Conservation (phyloP, 257 asterid genomes). For the Primulina huaijiensis region DNA sequence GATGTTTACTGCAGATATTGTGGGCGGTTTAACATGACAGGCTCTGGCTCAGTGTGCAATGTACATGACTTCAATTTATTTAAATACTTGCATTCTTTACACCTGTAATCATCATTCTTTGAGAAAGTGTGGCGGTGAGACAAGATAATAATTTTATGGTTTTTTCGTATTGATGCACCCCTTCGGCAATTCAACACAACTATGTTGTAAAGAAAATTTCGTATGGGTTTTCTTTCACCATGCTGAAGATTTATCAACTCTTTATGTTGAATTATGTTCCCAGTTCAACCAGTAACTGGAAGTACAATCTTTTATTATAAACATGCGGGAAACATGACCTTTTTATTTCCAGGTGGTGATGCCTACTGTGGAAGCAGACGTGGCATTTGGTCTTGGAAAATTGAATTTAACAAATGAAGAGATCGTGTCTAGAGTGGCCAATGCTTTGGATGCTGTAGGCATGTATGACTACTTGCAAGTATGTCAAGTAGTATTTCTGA, state of each 20-base stretch:
- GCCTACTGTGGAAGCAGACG: conserved; percentile 99
- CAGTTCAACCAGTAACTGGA: neutral
- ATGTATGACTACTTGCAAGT: conserved; percentile 83
- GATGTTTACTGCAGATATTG: neutral
- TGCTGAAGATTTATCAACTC: neutral
- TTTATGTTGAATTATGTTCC: neutral
- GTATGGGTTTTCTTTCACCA: neutral
- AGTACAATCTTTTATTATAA: neutral
- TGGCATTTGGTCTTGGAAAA: conserved; percentile 94
- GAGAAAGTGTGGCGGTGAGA: neutral
- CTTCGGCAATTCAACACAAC: neutral
- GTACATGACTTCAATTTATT: neutral
- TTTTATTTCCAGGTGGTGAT: conserved; percentile 73
- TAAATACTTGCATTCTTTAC: neutral
- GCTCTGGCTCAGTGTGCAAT: neutral
- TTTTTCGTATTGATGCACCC: neutral
- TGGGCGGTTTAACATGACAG: neutral
- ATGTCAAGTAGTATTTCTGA: conserved; percentile 26
- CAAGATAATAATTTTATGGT: neutral
- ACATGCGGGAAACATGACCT: conserved; percentile 9
- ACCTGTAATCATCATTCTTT: neutral
- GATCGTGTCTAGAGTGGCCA: conserved; percentile 60
- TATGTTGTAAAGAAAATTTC: neutral
- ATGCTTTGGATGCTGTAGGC: conserved; percentile 83
- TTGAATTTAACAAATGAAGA: conserved; percentile 48